Evolutionary conservation across 768 basidiomycete genomes (phyloP).

Genomic region (Lyophyllum shimeji): DNA sequence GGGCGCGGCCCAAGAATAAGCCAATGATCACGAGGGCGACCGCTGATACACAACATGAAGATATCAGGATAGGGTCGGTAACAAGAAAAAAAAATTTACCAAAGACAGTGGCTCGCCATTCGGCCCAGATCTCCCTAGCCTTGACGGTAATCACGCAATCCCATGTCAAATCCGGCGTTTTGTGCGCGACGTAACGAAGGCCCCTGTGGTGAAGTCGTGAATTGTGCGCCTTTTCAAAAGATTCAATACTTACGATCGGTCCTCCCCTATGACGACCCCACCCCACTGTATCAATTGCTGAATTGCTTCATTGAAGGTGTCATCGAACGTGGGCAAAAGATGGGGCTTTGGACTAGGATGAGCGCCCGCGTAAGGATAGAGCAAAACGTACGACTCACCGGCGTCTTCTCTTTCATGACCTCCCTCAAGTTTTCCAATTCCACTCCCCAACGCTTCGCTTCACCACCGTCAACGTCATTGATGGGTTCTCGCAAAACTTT

Average conservation of each 20-base stretch:
- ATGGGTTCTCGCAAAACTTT: slow-evolving; percentile 24
- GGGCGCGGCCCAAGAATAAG: slow-evolving; percentile 21
- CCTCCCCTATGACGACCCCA: slow-evolving; percentile 65
- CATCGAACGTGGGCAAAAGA: slow-evolving; percentile 59
- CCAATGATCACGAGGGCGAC: slow-evolving; percentile 3
- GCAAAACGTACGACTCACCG: slow-evolving; percentile 36
- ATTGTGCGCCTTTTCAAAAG: slow-evolving; percentile 10
- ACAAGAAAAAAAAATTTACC: slow-evolving; percentile 41
- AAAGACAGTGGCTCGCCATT: slow-evolving; percentile 64
- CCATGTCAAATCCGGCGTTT: slow-evolving; percentile 64
- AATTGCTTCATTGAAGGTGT: slow-evolving; percentile 78
- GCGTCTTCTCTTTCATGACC: slow-evolving; percentile 54
- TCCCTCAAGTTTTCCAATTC: slow-evolving; percentile 59
- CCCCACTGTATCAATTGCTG: slow-evolving; percentile 75
- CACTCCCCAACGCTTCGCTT: slow-evolving; percentile 78
- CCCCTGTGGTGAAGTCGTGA: slow-evolving; percentile 45
- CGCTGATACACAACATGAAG: slow-evolving; percentile 2
- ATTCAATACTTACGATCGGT: slow-evolving; percentile 52
- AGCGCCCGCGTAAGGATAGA: slow-evolving; percentile 8
- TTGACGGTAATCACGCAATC: slow-evolving; percentile 67
- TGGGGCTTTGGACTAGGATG: slow-evolving; percentile 41
- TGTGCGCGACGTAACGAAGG: slow-evolving; percentile 73
- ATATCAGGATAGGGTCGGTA: neutral
- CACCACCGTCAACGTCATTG: slow-evolving; percentile 55
- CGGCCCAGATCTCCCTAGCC: slow-evolving; percentile 61